Evolutionary conservation across 148 eudicot species (phyloP).

Genomic region (Diospyros lotus): DNA sequence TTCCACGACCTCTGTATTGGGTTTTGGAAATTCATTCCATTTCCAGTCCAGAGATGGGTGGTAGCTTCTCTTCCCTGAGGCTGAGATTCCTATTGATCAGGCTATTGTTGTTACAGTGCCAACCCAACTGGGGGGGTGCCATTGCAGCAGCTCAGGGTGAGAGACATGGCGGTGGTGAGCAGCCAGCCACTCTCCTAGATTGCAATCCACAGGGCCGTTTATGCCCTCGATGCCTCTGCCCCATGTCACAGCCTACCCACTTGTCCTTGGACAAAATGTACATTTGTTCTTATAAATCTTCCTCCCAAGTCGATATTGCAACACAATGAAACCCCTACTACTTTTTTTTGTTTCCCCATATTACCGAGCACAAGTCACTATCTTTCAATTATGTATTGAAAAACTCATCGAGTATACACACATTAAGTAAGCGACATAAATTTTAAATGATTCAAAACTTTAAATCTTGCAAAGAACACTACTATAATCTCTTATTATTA

Average conservation of each 20-base stretch:
- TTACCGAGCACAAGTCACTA: too few relatives aligned
- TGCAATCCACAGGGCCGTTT: constrained; percentile 34
- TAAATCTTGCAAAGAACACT: too few relatives aligned
- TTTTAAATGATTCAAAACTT: too few relatives aligned
- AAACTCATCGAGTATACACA: too few relatives aligned
- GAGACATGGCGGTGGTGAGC: constrained; percentile 22
- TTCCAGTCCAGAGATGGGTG: background rate
- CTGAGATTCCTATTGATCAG: background rate
- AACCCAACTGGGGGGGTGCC: background rate
- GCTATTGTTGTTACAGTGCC: background rate
- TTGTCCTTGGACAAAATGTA: constrained; percentile 48
- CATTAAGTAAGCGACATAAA: too few relatives aligned
- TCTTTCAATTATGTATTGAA: too few relatives aligned
- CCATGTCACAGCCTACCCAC: constrained; percentile 37
- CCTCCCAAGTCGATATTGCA: background rate
- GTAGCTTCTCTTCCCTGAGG: background rate
- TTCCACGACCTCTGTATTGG: too few relatives aligned
- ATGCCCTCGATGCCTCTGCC: constrained; percentile 19
- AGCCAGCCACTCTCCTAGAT: constrained; percentile 61
- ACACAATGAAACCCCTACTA: background rate
- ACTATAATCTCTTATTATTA: too few relatives aligned
- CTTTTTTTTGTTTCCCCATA: too few relatives aligned
- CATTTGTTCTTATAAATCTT: background rate
- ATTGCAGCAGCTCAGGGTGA: constrained; percentile 8
- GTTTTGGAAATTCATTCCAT: too few relatives aligned